phyloP scores from a whole-genome alignment of 2,329 filamentous ascomycete species.

The Colletotrichum theobromicola region DNA sequence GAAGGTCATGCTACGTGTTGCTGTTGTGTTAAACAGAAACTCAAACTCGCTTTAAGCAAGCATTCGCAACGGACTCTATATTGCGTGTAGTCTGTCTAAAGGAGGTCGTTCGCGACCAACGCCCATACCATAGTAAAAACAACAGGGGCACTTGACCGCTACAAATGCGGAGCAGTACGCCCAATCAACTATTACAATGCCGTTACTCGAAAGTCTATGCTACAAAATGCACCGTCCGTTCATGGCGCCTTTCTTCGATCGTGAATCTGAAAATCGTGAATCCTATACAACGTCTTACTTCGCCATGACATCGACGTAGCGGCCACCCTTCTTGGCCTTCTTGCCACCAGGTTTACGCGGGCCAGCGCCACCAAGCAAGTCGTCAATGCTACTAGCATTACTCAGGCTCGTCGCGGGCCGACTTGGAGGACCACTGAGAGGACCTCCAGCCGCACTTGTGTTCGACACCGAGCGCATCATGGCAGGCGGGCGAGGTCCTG shows the following conservation, averaged over 20 bases:
- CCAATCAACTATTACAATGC: conserved; percentile 2
- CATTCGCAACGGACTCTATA: not conserved
- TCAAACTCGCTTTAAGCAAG: not conserved
- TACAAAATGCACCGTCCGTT: not conserved
- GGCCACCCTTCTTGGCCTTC: conserved; percentile 80
- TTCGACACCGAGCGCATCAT: conserved; percentile 56
- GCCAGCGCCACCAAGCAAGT: conserved; percentile 78
- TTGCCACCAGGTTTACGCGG: conserved; percentile 70
- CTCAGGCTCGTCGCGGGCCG: conserved; percentile 83
- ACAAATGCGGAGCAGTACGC: not conserved
- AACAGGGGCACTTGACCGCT: not conserved
- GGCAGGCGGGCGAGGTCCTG: conserved; percentile 23
- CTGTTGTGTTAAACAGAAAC: not conserved
- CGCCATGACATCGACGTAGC: conserved; percentile 97
- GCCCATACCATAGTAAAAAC: not conserved
- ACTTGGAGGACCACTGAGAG: conserved; percentile 61
- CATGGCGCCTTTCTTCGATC: not conserved
- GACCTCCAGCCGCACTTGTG: conserved; percentile 43
- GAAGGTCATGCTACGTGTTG: not conserved
- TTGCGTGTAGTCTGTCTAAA: not conserved
- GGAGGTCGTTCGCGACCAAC: not conserved
- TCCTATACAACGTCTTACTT: conserved; percentile 45
- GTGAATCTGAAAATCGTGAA: not conserved
- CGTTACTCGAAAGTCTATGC: conserved; percentile 6
- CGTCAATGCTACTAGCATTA: conserved; percentile 93